These are phyloP conservation scores for Alternaria brassicicola DNA, from an alignment of 2,329 filamentous ascomycete genomes.

Conservation along the genomic window DNA sequence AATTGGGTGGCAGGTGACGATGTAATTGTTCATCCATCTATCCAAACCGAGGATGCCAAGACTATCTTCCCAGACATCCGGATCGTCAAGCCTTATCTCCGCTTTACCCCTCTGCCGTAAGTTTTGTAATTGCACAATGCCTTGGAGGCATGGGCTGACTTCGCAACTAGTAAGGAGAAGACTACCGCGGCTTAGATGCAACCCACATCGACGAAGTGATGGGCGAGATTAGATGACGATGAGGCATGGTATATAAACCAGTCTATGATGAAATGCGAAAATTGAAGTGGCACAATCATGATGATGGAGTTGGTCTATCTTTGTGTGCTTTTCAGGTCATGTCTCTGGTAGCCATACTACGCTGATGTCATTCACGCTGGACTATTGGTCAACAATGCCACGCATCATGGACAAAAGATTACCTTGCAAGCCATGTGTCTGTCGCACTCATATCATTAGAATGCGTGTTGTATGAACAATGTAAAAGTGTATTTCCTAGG, in stretches of 20 bases:
- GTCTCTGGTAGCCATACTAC: neutral
- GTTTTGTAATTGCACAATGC: neutral
- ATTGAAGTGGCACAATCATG: neutral
- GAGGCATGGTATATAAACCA: neutral
- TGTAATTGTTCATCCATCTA: conserved; percentile 58
- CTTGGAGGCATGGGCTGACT: neutral
- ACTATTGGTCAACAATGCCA: too few species aligned
- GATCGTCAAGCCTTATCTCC: conserved; percentile 67
- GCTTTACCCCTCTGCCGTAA: conserved; percentile 63
- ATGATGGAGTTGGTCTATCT: neutral
- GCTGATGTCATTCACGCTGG: neutral
- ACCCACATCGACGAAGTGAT: neutral
- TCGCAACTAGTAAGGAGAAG: conserved; percentile 55
- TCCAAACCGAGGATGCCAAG: conserved; percentile 65
- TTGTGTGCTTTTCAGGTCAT: neutral
- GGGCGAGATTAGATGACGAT: neutral
- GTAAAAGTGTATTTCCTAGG: neutral
- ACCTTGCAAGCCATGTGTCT: neutral
- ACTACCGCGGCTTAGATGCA: conserved; percentile 52
- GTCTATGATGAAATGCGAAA: neutral
- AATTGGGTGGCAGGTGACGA: conserved; percentile 49
- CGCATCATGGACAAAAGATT: neutral
- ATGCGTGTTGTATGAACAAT: too few species aligned
- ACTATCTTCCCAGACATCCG: conserved; percentile 65
- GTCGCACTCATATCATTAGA: neutral